Evolutionary conservation across 2,329 filamentous ascomycete species (phyloP).

Genomic region (Fusarium haematococcum): DNA sequence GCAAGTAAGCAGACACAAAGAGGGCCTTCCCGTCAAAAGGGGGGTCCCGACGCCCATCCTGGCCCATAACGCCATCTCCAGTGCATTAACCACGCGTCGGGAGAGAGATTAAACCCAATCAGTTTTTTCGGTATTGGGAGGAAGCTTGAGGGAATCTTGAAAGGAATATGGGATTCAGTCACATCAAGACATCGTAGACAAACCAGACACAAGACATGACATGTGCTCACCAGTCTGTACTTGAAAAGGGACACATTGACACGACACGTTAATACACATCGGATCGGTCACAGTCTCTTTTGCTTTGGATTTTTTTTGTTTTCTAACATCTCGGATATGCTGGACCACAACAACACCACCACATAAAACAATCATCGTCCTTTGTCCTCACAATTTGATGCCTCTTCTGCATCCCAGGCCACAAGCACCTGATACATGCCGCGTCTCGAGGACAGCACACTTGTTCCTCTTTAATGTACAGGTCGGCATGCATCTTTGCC

Average conservation of each 20-base stretch:
- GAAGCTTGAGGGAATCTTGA: neutral
- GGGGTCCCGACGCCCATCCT: neutral
- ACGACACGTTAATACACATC: neutral
- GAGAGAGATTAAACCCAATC: neutral
- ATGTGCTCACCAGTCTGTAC: neutral
- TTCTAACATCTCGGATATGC: slow-evolving; percentile 40
- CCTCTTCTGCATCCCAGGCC: slow-evolving; percentile 8
- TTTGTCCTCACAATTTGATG: slow-evolving; percentile 9
- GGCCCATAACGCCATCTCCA: neutral
- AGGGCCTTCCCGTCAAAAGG: slow-evolving; percentile 12
- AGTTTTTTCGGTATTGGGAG: neutral
- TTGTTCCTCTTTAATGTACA: slow-evolving; percentile 44
- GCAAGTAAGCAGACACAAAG: neutral
- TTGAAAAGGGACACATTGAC: neutral
- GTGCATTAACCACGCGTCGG: neutral
- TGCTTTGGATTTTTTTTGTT: slow-evolving; percentile 31
- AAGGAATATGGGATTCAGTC: neutral
- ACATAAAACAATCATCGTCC: slow-evolving; percentile 10
- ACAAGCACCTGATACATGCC: slow-evolving; percentile 28
- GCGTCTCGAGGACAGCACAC: slow-evolving; percentile 28
- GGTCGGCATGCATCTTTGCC: slow-evolving; percentile 36
- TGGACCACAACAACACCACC: slow-evolving; percentile 29
- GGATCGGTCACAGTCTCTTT: slow-evolving; percentile 34
- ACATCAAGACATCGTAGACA: neutral
- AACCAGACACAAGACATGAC: neutral